Base-by-base conservation (phyloP, 208 protist genomes). In the Angomonas ambiguus region DNA sequence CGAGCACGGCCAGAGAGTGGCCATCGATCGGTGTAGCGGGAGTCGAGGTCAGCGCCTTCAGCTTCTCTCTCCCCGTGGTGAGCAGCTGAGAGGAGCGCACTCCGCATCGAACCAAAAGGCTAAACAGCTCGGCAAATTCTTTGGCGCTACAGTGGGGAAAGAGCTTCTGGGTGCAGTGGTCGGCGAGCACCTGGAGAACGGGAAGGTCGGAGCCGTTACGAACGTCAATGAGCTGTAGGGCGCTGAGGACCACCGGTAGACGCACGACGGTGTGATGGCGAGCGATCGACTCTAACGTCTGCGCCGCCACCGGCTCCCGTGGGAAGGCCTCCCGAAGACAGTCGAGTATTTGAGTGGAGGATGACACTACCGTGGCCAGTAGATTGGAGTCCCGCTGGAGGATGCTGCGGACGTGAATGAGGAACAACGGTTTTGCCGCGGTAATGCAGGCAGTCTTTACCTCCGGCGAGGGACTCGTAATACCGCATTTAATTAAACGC, bases 321-420 rank as follows among this genome's bases (percentile, higher is more conserved):
- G 89, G 77, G 67, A 92, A 95, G 60, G 82, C 83, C 62, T 86
- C 77, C 0, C 80, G 73, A 25, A 95, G 80, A 48, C 82, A 92
- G 51, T 77, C 31, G 16, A 95, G 58, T 38, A 92, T 80, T 10
- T 76, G 62, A 10, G 80, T 35, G 8, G 85, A 77, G 30, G 76
- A 78, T 2, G 74, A 73, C 32, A 76, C 59, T 0, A 86, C 82
- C 18, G 76, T 70, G n/a, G 80, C 77, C 24, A 92, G 74, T 49
- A 74, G 67, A 34, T 67, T 67, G 27, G 84, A 78, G 65, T 92
- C 85, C 67, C 72, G 88, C 72, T 92, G 80, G 59, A 92, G 55
- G 25, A 92, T 24, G 28, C 81, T 78, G 18, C 82, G 83, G 45
- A 91, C 80, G 69, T 91, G 79, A 2, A 67, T 56, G 8, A 82